Base-by-base conservation (phyloP, 2,329 filamentous ascomycete genomes). In the Lachnellula willkommii region DNA sequence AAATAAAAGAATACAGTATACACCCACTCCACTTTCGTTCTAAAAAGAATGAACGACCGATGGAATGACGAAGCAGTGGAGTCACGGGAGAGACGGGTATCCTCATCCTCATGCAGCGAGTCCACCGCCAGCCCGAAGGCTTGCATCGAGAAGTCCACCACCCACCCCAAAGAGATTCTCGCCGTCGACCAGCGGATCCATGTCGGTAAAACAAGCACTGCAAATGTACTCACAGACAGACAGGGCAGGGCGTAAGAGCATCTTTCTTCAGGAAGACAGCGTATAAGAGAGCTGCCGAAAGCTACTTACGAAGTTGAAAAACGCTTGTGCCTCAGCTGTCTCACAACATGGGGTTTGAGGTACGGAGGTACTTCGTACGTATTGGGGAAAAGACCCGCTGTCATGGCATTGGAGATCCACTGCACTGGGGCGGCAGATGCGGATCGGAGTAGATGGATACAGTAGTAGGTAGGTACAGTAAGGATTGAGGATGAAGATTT, bases 221-320 rank as follows among this genome's bases (percentile, higher is more conserved):
- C 28, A 32, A 12, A 11, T 32, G 28, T 32, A 24, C 22, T 20
- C 22, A 24, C 22, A 3, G 3, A 32, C 9, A 32, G 8, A 32
- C 8, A 32, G 28, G 8, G 8, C 1, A 1, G 2, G 9, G 28
- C 8, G 28, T 32, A 32, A 32, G 8, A 32, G 9, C 28, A 32
- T 32, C 28, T 32, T 32, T n/a, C n/a, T n/a, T n/a, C 37, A 28
- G 37, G 17, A 11, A 15, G 17, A 15, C 55, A 53, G 47, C 55
- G 55, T 57, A 57, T 57, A 50, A 50, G 55, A 57, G 42, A 57
- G 55, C 55, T 57, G 55, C 55, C 55, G 55, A 53, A 45, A 14
- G 6, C 8, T 11, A 45, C 37, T 26, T 14, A 26, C 42, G 7
- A 26, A 26, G 1, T 5, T 20, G 22, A n/a, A 45, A 11, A 26